A percentile compares a stretch with the other conserved stretches of the same genome.
Conservation (phyloP, 2,329 filamentous ascomycete species). For the Tolypocladium nubicola region DNA sequence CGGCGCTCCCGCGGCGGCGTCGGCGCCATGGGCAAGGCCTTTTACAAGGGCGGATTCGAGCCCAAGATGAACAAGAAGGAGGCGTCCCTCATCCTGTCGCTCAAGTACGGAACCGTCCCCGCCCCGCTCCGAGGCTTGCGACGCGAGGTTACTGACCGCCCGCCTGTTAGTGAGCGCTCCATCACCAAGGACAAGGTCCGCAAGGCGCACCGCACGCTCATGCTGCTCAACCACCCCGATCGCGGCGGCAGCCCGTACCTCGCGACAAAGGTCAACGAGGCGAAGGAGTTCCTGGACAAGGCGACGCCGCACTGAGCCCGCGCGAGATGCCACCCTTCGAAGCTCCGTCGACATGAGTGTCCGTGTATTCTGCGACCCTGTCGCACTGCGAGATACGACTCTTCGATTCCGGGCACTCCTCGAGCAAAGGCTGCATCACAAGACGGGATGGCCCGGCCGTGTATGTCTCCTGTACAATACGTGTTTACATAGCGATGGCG, state of each 20-base stretch:
- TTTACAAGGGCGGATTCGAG: conserved; percentile 99
- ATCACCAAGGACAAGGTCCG: conserved; percentile 88
- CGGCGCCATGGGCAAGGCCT: conserved; percentile 76
- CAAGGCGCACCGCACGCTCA: conserved; percentile 89
- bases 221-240: conserved; percentile 97
- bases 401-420: not conserved
- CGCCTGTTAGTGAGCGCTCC: conserved; percentile 59
- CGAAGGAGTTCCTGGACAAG: conserved; percentile 92
- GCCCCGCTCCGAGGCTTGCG: not conserved
- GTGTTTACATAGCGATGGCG: conserved; percentile 34
- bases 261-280: conserved; percentile 96
- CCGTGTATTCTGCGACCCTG: not conserved
- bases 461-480: conserved; percentile 25
- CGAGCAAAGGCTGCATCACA: not conserved
- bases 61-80: conserved; percentile 87
- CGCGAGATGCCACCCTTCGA: not conserved
- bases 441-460: conserved; percentile 3
- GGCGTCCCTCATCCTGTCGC: conserved; percentile 79
- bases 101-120: conserved; percentile 51
- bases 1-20: conserved; percentile 70
- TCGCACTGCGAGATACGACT: not conserved
- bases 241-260: conserved; percentile 93
- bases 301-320: conserved; percentile 8
- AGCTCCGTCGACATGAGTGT: not conserved
- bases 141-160: conserved; percentile 3